Evolutionary conservation across 1,284 basidiomycete species (phyloP), one percentile per base, ranked within the genome.

Genomic region (Ceratobasidium sp.): DNA sequence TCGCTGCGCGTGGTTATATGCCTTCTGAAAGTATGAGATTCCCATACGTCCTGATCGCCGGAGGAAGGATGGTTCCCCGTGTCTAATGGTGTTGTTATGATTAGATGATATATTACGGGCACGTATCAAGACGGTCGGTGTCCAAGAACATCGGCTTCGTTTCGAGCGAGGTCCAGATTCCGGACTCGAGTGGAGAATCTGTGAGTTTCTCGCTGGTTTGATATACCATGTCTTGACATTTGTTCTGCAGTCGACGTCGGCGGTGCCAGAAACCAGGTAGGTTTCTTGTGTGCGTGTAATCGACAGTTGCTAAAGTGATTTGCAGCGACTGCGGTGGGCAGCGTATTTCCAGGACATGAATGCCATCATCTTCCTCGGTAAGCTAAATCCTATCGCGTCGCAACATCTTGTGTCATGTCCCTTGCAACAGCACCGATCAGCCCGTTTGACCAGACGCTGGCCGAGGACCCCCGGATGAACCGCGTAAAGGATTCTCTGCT

Each of bases 401-500:
- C 25, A 22, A n/a, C 22, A 44, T 37, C 62, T 44, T 32, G 29
- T 44, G 19, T 40, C 9, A 40, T 22, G 37, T 25, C 49, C 29
- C 11, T 43, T 29, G 32, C 19, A 25, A 25, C 49, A 78, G 92
- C 92, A 69, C 93, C 92, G 49, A 91, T 94, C 80, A 92, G 91
- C 80, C 92, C 93, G 51, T 94, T 92, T 81, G 92, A 94, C 85
- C 92, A 94, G 91, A 94, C 92, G 82, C 87, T 94, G 11, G 92
- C 93, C 81, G 93, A 94, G 84, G 92, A 94, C 81, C 86, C 89
- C 8, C 87, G 89, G 77, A 91, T 90, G 70, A 94, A 94, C 82
- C 85, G 92, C 77, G 59, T 68, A 25, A 52, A 64, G 59, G 78
- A 66, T 59, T 79, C 78, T 3, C 51, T 79, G 22, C 77, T 68